phyloP scores from a whole-genome alignment of 495 filamentous ascomycete species.

The Friedmanniomyces simplex region DNA sequence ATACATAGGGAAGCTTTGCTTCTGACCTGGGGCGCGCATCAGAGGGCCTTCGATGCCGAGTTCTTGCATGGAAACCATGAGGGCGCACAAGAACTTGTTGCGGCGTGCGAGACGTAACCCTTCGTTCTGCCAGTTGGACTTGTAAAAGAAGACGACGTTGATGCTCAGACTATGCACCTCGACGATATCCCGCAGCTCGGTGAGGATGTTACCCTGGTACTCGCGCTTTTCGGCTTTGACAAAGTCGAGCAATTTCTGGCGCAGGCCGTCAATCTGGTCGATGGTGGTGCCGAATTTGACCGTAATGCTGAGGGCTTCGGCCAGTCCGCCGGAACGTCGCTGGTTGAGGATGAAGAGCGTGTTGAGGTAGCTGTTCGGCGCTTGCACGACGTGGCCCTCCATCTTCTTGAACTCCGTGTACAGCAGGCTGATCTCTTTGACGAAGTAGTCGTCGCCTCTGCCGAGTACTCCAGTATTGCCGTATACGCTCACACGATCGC shows the following conservation, averaged over 20 bases:
- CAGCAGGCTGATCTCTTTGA: constrained; percentile 87
- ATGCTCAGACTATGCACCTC: constrained; percentile 66
- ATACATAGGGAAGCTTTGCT: constrained; percentile 50
- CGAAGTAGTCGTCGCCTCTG: constrained; percentile 85
- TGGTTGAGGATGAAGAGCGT: constrained; percentile 91
- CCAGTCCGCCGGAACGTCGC: constrained; percentile 75
- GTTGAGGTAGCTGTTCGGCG: constrained; percentile 88
- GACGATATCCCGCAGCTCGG: constrained; percentile 62
- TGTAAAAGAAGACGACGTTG: constrained; percentile 97
- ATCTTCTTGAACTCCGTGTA: constrained; percentile 99
- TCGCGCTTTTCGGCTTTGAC: constrained; percentile 81
- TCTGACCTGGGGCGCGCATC: constrained; percentile 60
- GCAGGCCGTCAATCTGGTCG: constrained; percentile 76
- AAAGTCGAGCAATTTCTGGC: constrained; percentile 73
- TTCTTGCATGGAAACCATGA: constrained; percentile 79
- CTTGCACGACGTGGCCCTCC: constrained; percentile 91
- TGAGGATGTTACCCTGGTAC: constrained; percentile 82
- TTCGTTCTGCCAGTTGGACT: constrained; percentile 90
- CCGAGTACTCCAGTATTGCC: constrained; percentile 72
- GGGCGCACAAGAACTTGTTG: constrained; percentile 89
- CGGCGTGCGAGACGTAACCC: constrained; percentile 76
- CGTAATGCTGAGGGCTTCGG: constrained; percentile 73
- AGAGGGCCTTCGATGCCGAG: constrained; percentile 82
- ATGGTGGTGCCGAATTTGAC: constrained; percentile 85
- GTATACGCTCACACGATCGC: constrained; percentile 84